Conservation (phyloP, 2,329 filamentous ascomycete genomes). For the Cercospora sp. region DNA sequence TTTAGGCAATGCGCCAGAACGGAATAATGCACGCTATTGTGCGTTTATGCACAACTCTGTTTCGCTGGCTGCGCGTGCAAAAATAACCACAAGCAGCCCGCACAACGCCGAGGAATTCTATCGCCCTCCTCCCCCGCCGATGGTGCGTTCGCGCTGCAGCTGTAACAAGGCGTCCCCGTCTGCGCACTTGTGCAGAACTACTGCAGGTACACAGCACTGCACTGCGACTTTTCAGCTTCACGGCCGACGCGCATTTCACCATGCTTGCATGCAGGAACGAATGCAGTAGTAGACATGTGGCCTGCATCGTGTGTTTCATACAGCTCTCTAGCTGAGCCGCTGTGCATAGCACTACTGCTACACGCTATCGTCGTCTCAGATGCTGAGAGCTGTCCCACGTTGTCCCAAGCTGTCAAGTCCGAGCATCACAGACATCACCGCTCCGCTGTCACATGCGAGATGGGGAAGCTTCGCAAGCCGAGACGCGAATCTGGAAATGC, state of each 20-base stretch:
- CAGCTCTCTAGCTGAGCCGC: background rate
- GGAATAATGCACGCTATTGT: slow-evolving; percentile 11
- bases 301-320: background rate
- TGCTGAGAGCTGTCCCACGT: background rate
- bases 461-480: background rate
- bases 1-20: background rate
- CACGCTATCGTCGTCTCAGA: background rate
- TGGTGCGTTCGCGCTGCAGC: slow-evolving; percentile 2
- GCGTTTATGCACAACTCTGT: slow-evolving; percentile 4
- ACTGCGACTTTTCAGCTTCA: background rate
- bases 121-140: background rate
- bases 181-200: slow-evolving; percentile 19
- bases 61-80: background rate
- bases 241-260: background rate
- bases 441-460: background rate
- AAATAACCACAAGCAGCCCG: background rate
- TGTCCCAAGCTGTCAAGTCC: background rate
- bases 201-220: slow-evolving; percentile 22
- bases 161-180: background rate
- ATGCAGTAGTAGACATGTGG: background rate
- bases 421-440: background rate
- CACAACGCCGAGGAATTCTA: background rate
- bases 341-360: background rate
- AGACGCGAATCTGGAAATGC: background rate
- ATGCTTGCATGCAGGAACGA: background rate